Percentiles rank a stretch among this genome's conserved stretches.
These are phyloP conservation scores for Rubia yunnanensis DNA, from an alignment of 257 asterid species.

Conservation along the genomic window DNA sequence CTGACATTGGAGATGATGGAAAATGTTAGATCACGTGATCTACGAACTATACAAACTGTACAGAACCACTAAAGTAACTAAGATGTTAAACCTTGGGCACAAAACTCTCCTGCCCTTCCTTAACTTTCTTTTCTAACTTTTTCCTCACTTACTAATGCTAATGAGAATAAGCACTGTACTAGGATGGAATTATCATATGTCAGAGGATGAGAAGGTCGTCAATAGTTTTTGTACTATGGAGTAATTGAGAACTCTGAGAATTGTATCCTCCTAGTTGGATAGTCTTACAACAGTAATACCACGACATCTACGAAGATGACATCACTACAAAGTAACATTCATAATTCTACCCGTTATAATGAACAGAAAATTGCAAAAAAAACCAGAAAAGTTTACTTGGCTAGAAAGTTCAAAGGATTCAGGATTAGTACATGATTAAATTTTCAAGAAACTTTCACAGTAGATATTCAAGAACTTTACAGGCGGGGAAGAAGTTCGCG, in stretches of 20 bases:
- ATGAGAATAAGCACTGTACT: background rate
- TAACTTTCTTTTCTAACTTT: background rate
- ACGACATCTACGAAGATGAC: background rate
- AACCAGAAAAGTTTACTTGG: background rate
- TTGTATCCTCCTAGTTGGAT: background rate
- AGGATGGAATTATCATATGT: background rate
- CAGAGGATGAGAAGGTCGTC: background rate
- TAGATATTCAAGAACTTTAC: slow-evolving; percentile 38
- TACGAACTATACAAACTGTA: background rate
- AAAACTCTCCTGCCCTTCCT: background rate
- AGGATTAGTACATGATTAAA: background rate
- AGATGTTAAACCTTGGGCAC: background rate
- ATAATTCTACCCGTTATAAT: background rate
- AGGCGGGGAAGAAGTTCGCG: slow-evolving; percentile 85
- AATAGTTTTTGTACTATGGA: background rate
- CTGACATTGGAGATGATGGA: slow-evolving; percentile 22
- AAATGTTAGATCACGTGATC: background rate
- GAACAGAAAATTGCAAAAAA: background rate
- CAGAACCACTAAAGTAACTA: background rate
- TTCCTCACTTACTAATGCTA: background rate
- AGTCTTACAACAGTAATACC: background rate
- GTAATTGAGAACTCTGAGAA: background rate
- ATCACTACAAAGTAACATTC: background rate
- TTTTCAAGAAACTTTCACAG: slow-evolving; percentile 8
- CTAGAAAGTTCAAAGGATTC: background rate